Evolutionary conservation across 805 yeast genomes (phyloP).

Genomic region (Wickerhamomyces bovis): DNA sequence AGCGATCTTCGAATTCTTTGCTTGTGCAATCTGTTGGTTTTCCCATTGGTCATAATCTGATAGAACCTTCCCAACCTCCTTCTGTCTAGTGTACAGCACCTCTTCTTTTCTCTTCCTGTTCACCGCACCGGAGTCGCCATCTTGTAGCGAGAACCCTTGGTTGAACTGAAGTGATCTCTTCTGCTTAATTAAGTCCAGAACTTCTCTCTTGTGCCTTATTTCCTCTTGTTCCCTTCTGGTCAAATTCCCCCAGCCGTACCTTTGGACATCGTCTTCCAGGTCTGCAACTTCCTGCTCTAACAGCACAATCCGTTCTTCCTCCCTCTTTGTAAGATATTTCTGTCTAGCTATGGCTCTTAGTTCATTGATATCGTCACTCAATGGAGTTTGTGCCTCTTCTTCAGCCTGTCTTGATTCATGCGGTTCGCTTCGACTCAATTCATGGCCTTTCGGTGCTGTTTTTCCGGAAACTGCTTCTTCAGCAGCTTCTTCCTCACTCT

Average conservation of each 20-base stretch:
- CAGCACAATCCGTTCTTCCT: slow-evolving; percentile 37
- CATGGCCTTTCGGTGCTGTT: background rate
- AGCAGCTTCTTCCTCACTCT: slow-evolving; percentile 5
- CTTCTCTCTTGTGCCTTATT: slow-evolving; percentile 42
- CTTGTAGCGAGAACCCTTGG: slow-evolving; percentile 47
- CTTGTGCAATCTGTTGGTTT: slow-evolving; percentile 12
- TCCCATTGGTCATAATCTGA: slow-evolving; percentile 22
- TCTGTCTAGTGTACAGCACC: slow-evolving; percentile 36
- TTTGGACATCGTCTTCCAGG: slow-evolving; percentile 42
- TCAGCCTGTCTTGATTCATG: background rate
- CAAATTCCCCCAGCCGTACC: slow-evolving; percentile 50
- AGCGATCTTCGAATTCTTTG: slow-evolving; percentile 18
- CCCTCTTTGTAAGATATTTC: slow-evolving; percentile 41
- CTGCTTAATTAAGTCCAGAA: slow-evolving; percentile 38
- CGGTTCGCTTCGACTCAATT: background rate
- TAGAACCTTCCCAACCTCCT: slow-evolving; percentile 31
- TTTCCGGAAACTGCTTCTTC: background rate
- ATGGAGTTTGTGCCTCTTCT: background rate
- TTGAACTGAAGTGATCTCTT: slow-evolving; percentile 27
- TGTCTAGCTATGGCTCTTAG: slow-evolving; percentile 45
- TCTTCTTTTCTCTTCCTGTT: slow-evolving; percentile 51
- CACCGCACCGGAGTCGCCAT: slow-evolving; percentile 47
- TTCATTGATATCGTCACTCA: slow-evolving; percentile 24
- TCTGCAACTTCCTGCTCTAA: slow-evolving; percentile 42
- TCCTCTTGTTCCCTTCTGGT: slow-evolving; percentile 46